Conservation (phyloP, 2,329 filamentous ascomycete species). For the Claviceps spartinae region DNA sequence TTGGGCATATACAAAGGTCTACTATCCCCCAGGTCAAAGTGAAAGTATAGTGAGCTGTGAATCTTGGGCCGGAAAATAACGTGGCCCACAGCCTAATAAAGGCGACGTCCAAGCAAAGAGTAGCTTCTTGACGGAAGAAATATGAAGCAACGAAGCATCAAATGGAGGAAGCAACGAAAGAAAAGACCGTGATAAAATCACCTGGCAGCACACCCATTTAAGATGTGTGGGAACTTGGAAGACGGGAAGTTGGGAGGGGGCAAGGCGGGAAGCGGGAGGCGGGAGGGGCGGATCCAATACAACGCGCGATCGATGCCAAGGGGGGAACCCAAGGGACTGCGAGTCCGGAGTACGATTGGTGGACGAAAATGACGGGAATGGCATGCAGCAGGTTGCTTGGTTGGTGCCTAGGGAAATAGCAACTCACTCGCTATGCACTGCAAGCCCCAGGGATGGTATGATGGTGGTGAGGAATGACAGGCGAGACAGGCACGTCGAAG, state of each 20-base stretch:
- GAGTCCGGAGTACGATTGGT: not conserved
- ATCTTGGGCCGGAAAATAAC: slow-evolving; percentile 4
- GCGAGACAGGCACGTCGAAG: slow-evolving; percentile 18
- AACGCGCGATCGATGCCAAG: slow-evolving; percentile 1
- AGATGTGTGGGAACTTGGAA: not conserved
- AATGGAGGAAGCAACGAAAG: not conserved
- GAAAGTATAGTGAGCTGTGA: not conserved
- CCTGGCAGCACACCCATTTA: slow-evolving; percentile 1
- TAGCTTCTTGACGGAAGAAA: not conserved
- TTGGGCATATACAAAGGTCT: not conserved
- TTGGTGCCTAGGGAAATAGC: not conserved
- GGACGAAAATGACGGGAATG: slow-evolving; percentile 6
- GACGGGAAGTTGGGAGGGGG: not conserved
- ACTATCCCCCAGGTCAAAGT: not conserved
- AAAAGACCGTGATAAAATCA: not conserved
- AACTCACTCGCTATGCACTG: not conserved
- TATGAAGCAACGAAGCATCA: not conserved
- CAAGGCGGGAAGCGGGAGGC: not conserved
- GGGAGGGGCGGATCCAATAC: slow-evolving; percentile 5
- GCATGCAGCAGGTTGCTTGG: slow-evolving; percentile 4
- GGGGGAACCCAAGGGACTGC: not conserved
- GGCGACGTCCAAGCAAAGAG: not conserved
- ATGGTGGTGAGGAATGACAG: slow-evolving; percentile 19
- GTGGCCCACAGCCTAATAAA: slow-evolving; percentile 1
- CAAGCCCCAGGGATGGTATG: slow-evolving; percentile 15